Conservation (phyloP, 2,329 filamentous ascomycete species). For the Sporothrix humicola region DNA sequence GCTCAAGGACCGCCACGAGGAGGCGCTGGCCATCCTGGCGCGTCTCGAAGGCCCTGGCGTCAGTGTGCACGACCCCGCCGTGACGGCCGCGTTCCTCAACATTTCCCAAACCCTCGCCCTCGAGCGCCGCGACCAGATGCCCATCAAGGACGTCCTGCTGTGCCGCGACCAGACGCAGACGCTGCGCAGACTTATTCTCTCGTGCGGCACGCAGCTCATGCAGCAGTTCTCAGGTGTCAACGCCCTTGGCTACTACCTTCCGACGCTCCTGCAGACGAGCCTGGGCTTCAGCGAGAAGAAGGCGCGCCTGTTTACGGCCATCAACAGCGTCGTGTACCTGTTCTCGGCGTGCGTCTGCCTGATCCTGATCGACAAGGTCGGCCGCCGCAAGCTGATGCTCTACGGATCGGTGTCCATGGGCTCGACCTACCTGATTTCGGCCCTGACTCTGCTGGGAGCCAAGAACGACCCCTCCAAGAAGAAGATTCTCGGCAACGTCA, state of each 20-base stretch:
- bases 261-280: conserved; percentile 60
- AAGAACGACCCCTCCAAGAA: conserved; percentile 35
- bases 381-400: conserved; percentile 52
- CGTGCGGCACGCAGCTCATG: conserved; percentile 55
- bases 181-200: conserved; percentile 46
- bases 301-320: conserved; percentile 61
- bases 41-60: conserved; percentile 59
- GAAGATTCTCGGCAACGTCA: conserved; percentile 45
- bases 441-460: conserved; percentile 46
- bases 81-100: conserved; percentile 46
- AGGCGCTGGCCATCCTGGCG: conserved; percentile 61
- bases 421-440: conserved; percentile 46
- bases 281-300: conserved; percentile 59
- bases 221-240: conserved; percentile 54
- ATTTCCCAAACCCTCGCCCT: conserved; percentile 47
- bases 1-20: conserved; percentile 59
- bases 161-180: conserved; percentile 49
- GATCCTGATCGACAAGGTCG: conserved; percentile 50
- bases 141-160: conserved; percentile 46
- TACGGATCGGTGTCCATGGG: conserved; percentile 43
- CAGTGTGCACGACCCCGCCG: conserved; percentile 40
- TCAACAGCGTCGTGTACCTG: conserved; percentile 52
- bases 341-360: conserved; percentile 47
- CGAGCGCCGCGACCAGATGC: conserved; percentile 46
- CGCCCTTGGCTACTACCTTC: conserved; percentile 53